These are phyloP conservation scores for Agarophyton chilense DNA, from an alignment of 23 red algal genomes.

Conservation along the genomic window DNA sequence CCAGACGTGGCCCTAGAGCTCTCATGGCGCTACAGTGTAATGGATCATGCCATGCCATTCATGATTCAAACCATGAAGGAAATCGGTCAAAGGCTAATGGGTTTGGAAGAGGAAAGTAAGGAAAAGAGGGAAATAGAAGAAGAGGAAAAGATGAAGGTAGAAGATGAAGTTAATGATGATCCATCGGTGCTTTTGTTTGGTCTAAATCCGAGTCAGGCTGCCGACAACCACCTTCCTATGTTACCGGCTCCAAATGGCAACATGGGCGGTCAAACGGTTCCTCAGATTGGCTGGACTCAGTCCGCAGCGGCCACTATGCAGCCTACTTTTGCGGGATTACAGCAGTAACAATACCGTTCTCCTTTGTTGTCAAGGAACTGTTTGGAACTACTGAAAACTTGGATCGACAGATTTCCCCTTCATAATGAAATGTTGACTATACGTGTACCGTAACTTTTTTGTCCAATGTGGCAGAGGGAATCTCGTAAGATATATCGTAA, in stretches of 20 bases:
- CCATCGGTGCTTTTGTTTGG: slow-evolving; percentile 87
- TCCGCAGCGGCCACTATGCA: slow-evolving; percentile 50
- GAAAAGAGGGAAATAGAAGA: slow-evolving; percentile 82
- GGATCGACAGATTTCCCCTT: too few species aligned
- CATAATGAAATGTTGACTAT: too few species aligned
- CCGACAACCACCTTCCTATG: slow-evolving; percentile 58
- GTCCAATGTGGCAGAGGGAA: too few species aligned
- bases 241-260: slow-evolving; percentile 35
- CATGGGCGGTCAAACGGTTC: slow-evolving; percentile 63
- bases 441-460: too few species aligned
- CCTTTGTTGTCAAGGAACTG: too few species aligned
- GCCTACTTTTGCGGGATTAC: slow-evolving; percentile 63
- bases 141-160: slow-evolving; percentile 73
- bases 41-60: slow-evolving; percentile 97
- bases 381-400: too few species aligned
- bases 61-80: slow-evolving; percentile 99
- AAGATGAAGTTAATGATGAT: slow-evolving; percentile 93
- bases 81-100: slow-evolving; percentile 77
- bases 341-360: slow-evolving; percentile 10
- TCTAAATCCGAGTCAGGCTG: slow-evolving; percentile 56
- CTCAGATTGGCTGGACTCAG: slow-evolving; percentile 75
- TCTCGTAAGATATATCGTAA: too few species aligned
- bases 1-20: slow-evolving; percentile 93
- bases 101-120: slow-evolving; percentile 93
- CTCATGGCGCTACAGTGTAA: slow-evolving; percentile 84